phyloP scores from a whole-genome alignment of 2,329 filamentous ascomycete genomes.

The Sclerotinia glacialis region DNA sequence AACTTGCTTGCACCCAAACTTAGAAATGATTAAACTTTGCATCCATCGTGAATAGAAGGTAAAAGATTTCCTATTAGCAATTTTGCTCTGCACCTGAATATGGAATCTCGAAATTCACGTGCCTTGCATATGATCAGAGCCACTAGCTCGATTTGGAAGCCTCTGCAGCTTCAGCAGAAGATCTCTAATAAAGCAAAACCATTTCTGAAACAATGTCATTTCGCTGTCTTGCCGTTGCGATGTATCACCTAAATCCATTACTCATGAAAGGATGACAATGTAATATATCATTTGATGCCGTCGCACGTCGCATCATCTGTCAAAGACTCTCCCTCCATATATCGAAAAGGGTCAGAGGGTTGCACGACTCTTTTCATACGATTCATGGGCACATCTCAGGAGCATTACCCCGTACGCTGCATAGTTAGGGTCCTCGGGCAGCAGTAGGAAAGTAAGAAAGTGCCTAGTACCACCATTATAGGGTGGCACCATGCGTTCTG shows the following conservation, averaged over 20 bases:
- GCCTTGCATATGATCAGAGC: neutral
- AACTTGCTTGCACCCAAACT: no score
- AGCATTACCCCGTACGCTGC: neutral
- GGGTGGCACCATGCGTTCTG: neutral
- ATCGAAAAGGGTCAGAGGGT: neutral
- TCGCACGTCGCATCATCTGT: neutral
- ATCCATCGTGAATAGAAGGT: no score
- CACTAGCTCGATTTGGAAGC: neutral
- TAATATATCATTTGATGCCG: neutral
- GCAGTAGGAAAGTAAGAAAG: neutral
- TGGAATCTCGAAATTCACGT: neutral
- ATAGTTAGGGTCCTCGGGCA: neutral
- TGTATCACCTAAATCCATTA: no score
- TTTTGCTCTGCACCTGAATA: neutral
- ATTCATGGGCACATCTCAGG: neutral
- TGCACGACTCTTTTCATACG: neutral
- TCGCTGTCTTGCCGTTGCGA: neutral
- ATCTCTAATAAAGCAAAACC: neutral
- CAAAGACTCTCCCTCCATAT: neutral
- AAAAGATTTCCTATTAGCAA: no score
- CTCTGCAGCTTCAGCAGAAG: neutral
- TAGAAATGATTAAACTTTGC: no score
- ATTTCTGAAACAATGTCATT: slow-evolving; percentile 1
- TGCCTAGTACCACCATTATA: neutral
- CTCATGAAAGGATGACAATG: neutral